Percentiles rank a stretch among this genome's conserved stretches.
These are phyloP conservation scores for Heliocybe sulcata DNA, from an alignment of 1,284 basidiomycete genomes.

Conservation along the genomic window DNA sequence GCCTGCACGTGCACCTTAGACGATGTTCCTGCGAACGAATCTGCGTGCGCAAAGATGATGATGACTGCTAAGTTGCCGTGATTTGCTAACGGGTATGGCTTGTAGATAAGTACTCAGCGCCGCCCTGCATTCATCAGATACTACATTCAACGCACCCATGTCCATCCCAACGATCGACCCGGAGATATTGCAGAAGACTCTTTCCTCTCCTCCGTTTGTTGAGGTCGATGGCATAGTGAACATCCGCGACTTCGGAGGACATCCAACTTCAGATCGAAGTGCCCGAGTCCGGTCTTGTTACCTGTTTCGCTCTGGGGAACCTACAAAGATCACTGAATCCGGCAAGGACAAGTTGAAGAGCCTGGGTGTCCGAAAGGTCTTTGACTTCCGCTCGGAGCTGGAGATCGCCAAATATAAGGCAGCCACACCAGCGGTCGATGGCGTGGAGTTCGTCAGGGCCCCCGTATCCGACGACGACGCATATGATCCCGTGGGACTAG, in stretches of 20 bases:
- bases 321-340: constrained; percentile 59
- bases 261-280: not conserved
- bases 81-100: not conserved
- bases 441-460: constrained; percentile 45
- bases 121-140: not conserved
- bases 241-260: constrained; percentile 60
- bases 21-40: no score
- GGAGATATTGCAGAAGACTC: not conserved
- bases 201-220: constrained; percentile 48
- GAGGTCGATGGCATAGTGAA: constrained; percentile 63
- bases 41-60: no score
- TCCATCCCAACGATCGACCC: not conserved
- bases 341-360: constrained; percentile 48
- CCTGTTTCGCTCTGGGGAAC: constrained; percentile 60
- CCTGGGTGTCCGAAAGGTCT: constrained; percentile 58
- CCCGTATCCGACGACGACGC: constrained; percentile 70
- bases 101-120: not conserved
- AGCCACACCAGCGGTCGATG: constrained; percentile 54
- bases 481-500: constrained; percentile 76
- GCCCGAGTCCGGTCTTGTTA: constrained; percentile 41
- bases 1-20: no score
- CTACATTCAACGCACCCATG: not conserved
- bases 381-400: constrained; percentile 69
- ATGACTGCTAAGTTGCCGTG: no score
- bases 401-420: constrained; percentile 68